Evolutionary conservation across 768 basidiomycete genomes (phyloP), one percentile per base, ranked within the genome.

Genomic region (Epithele typhae): DNA sequence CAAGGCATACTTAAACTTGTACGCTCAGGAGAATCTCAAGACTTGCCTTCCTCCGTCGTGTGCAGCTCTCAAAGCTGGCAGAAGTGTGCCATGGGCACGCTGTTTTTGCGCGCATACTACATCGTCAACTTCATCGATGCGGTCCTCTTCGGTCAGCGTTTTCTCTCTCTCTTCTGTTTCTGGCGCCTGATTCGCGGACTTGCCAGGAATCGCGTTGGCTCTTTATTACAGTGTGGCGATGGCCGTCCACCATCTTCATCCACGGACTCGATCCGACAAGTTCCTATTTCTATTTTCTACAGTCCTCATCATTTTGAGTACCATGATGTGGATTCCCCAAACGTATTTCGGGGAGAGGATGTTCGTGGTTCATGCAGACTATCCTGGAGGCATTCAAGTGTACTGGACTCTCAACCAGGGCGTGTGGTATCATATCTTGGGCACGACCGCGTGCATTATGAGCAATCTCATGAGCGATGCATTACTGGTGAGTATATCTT

Each of bases 261-360:
- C 48, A 57, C 12, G 47, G 51, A 19, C 43, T 59, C 12, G 57
- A 57, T 33, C 53, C 48, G 27, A 30, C 7, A 30, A 34, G 35
- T 56, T 61, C 44, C 52, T 59, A 41, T 27, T 53, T 17, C 19
- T 18, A 10, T 63, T 56, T 44, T 54, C 54, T 46, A 61, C 54
- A 14, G 37, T 54, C 12, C 49, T 62, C n/a, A 37, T 64, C n/a
- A n/a, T 49, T 14, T 55, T 66, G n/a, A 53, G 59, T 50, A 64
- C 62, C 18, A 57, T 65, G 40, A 54, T 54, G 32, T 54, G 61
- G 43, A 49, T 19, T 53, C 22, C 54, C 1, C 57, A 65, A 21
- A 52, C 52, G 10, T 59, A 62, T 25, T 64, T 56, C 43, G 59
- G 57, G n/a, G 52, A 66, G 48, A 45, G 47, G 44, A 61, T 64